Evolutionary conservation across 805 yeast genomes (phyloP), one percentile per base, ranked within the genome.

Genomic region (Barnettozyma californica): DNA sequence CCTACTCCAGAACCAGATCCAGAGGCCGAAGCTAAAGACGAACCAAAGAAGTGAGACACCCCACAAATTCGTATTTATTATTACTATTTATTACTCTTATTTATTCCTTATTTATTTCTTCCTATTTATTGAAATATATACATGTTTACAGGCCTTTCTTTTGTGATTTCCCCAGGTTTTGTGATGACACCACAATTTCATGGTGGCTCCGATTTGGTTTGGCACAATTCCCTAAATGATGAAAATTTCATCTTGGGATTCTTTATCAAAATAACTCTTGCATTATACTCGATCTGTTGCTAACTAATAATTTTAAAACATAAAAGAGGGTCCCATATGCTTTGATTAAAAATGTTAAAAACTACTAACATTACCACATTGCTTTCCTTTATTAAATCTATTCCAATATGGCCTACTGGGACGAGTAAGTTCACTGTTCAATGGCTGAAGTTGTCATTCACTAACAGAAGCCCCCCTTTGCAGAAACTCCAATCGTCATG

Each of bases 1-100:
- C 96, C 96, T 45, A 76, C 81, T 44, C 95, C 95, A 27, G 80
- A 79, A 67, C 88, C 89, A 10, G 95, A 85, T 66, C 81, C 85
- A 9, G 80, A 76, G 54, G 69, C 71, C 46, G 75, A 75, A 51
- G 73, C 42, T 33, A 50, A 47, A 29, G 51, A 56, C 35, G 57
- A 53, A 41, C 54, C 55, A 44, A 57, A 57, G 57, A 57, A 56
- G 46, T 57, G 52, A 54, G 26, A n/a, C n/a, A n/a, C n/a, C n/a
- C n/a, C n/a, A n/a, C n/a, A n/a, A n/a, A n/a, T n/a, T n/a, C n/a
- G n/a, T n/a, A n/a, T 35, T 19, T 11, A 35, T 7, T 35, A 38
- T 46, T 43, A 35, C 47, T 51, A 46, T 51, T 50, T 48, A 45
- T 49, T 50, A 44, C 42, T 48, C 48, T 54, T 55, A 55, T 55